Evolutionary conservation across 306 rosid species (phyloP), one percentile per base, ranked within the genome.

Genomic region (Begonia masoniana): DNA sequence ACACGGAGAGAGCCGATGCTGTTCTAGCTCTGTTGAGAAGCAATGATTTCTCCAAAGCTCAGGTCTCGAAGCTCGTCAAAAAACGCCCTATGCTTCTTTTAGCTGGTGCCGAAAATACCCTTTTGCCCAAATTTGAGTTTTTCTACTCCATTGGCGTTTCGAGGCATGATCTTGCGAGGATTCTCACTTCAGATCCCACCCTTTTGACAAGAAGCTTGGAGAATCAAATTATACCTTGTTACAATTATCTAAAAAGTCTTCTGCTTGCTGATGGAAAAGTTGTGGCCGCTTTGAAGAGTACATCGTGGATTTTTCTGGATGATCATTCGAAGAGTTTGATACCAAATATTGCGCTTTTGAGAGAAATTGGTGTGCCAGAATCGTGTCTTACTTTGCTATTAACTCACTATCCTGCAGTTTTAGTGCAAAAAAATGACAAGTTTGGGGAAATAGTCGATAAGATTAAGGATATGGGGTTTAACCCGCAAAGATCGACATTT

Each of bases 61-160:
- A 69, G 13, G 45, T 69, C 59, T 60, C 71, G n/a, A 48, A 54
- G 11, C 10, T 68, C 16, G 68, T 74, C 9, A 54, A 4, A 50
- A 26, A 2, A 9, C 21, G 39, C 41, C 75, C 78, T 0, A 4
- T 3, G 10, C 13, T 56, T 35, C 66, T 74, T 2, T 10, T 57
- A 12, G 26, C 62, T 9, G 16, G 69, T 52, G 56, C 58, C 16
- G 13, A 56, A n/a, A 57, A 55, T 12, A 68, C 56, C 10, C 65
- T 74, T 41, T 12, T 50, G 43, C 72, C 79, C 15, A 74, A 74
- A 50, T 16, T 74, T 12, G 65, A 61, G 52, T 74, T 65, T 51
- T 62, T 65, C 45, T 23, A 23, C 50, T 70, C 80, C 41, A 54
- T 23, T 15, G 80, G 80, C 19, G 7, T 66, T 12, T 62, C 70